phyloP scores from a whole-genome alignment of 2,329 filamentous ascomycete species.

The Cladosporium oxysporum region DNA sequence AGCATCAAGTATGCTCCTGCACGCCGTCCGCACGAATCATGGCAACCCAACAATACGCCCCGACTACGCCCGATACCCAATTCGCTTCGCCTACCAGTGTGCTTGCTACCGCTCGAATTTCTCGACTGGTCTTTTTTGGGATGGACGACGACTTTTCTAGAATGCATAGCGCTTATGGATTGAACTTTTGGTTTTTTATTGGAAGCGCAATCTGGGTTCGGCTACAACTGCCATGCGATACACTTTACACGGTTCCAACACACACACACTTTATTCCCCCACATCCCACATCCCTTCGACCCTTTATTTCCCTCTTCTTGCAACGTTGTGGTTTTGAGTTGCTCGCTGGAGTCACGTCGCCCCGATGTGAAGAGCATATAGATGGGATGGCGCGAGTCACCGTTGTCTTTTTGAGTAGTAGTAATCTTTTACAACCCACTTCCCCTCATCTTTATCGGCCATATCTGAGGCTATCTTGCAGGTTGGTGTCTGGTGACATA shows the following conservation, averaged over 20 bases:
- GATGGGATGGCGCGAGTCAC: background rate
- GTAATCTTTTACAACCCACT: slow-evolving; percentile 2
- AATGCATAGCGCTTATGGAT: slow-evolving; percentile 13
- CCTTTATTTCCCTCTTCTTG: background rate
- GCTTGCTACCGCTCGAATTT: background rate
- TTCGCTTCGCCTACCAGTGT: slow-evolving; percentile 5
- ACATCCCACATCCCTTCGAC: background rate
- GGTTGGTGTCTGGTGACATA: background rate
- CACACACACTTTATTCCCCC: background rate
- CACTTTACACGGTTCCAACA: slow-evolving; percentile 10
- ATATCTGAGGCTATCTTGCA: too few species aligned
- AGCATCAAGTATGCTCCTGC: slow-evolving; percentile 9
- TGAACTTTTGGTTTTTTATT: background rate
- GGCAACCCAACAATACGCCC: slow-evolving; percentile 7
- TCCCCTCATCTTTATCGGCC: background rate
- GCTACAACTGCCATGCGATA: slow-evolving; percentile 8
- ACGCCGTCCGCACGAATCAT: slow-evolving; percentile 10
- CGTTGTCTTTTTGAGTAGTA: background rate
- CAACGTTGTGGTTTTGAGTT: background rate
- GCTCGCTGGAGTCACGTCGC: background rate
- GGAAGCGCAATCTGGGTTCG: slow-evolving; percentile 6
- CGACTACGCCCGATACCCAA: slow-evolving; percentile 4
- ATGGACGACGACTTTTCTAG: background rate
- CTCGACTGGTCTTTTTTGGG: background rate
- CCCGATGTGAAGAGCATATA: background rate